phyloP scores from a whole-genome alignment of 345 rosid species.

The Linum trigynum region DNA sequence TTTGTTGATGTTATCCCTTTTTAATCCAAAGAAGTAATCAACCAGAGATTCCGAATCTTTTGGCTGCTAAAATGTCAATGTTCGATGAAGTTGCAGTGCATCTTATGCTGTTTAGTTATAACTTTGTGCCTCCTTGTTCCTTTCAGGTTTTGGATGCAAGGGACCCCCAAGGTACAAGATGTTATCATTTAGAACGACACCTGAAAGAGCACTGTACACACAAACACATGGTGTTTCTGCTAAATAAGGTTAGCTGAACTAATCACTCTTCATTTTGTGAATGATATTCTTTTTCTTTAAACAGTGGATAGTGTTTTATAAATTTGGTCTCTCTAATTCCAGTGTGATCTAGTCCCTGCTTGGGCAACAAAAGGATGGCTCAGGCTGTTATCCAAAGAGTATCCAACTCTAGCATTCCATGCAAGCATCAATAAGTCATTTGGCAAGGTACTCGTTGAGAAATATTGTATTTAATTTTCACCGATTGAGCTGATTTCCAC shows the following conservation, averaged over 20 bases:
- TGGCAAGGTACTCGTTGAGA: constrained; percentile 57
- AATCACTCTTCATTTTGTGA: not conserved
- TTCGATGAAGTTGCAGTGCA: no score
- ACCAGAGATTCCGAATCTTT: no score
- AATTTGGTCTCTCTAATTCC: constrained; percentile 6
- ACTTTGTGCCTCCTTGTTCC: constrained; percentile 1
- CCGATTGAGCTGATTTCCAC: not conserved
- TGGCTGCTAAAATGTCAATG: no score
- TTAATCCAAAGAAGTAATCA: no score
- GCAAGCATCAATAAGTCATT: constrained; percentile 86
- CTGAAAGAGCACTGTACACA: constrained; percentile 89
- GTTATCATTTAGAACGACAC: constrained; percentile 75
- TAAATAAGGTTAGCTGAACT: constrained; percentile 60
- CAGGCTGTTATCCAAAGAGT: constrained; percentile 72
- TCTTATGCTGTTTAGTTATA: not conserved
- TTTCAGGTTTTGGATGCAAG: constrained; percentile 91
- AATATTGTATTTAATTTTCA: not conserved
- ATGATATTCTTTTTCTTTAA: not conserved
- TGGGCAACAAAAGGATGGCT: constrained; percentile 98
- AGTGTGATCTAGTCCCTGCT: constrained; percentile 96
- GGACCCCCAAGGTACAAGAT: constrained; percentile 91
- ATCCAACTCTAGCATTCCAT: constrained; percentile 94
- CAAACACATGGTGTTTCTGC: constrained; percentile 77
- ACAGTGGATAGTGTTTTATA: not conserved
- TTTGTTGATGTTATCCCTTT: not conserved